Conservation (phyloP, 2,329 filamentous ascomycete species). For the Chalara sp. region DNA sequence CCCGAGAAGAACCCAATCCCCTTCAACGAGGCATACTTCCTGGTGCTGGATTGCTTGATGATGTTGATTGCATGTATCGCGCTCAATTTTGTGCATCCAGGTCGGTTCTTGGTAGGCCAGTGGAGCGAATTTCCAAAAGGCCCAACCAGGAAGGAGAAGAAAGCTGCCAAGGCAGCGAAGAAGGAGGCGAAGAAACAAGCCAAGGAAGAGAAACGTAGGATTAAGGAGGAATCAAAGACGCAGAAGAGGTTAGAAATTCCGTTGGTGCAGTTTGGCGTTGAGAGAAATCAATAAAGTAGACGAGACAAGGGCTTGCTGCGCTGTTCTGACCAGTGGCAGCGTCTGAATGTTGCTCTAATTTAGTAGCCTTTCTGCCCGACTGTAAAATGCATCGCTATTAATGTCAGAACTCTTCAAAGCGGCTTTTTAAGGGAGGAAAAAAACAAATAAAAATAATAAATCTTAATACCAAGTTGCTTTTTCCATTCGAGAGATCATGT, state of each 20-base stretch:
- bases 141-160: constrained; percentile 36
- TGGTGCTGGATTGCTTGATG: constrained; percentile 45
- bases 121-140: constrained; percentile 37
- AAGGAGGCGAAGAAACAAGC: constrained; percentile 24
- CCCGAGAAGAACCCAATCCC: constrained; percentile 40
- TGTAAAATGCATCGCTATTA: no score
- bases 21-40: constrained; percentile 45
- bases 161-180: constrained; percentile 32
- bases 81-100: constrained; percentile 41
- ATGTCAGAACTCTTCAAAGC: no score
- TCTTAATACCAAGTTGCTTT: no score
- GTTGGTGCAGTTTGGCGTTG: no score
- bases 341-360: no score
- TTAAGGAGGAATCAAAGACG: constrained; percentile 12
- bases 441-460: no score
- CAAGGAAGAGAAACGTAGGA: constrained; percentile 20
- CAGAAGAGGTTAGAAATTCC: background rate
- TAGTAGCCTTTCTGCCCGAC: no score
- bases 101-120: constrained; percentile 37
- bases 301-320: no score
- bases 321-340: no score
- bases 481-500: no score
- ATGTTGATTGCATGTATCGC: constrained; percentile 42
- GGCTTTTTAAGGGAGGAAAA: no score
- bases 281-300: no score